Conservation (phyloP, 495 filamentous ascomycete genomes). For the Cercophora sp. region DNA sequence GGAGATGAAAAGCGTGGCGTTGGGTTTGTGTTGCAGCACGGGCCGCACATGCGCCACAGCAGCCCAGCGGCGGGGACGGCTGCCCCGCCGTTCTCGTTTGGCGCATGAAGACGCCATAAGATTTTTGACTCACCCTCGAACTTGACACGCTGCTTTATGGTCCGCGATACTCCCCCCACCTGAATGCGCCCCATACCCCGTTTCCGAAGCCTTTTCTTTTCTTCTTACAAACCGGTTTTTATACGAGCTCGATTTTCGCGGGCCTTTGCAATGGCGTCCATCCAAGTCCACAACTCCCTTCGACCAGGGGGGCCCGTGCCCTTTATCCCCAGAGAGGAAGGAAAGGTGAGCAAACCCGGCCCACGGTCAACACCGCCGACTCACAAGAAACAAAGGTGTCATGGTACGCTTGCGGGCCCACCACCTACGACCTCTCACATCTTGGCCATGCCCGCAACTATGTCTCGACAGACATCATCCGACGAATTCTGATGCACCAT, state of each 20-base stretch:
- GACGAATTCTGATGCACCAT: constrained; percentile 79
- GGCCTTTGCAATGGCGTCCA: constrained; percentile 41
- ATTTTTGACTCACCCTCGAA: constrained; percentile 26
- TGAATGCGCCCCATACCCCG: constrained; percentile 24
- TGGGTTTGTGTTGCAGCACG: too few species aligned
- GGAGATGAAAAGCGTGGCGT: too few species aligned
- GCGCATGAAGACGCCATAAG: too few species aligned
- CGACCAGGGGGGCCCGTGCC: constrained; percentile 63
- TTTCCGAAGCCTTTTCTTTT: constrained; percentile 14
- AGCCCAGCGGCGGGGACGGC: background rate
- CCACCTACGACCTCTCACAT: constrained; percentile 88
- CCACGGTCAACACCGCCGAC: too few species aligned
- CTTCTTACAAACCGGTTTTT: constrained; percentile 25
- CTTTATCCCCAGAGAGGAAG: constrained; percentile 72
- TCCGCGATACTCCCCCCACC: background rate
- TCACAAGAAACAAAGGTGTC: too few species aligned
- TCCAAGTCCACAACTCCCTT: constrained; percentile 74
- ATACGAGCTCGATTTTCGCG: constrained; percentile 16
- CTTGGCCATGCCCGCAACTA: constrained; percentile 88
- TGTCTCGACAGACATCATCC: constrained; percentile 88
- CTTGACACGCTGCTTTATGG: constrained; percentile 23
- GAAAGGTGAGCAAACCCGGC: too few species aligned
- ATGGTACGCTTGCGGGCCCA: constrained; percentile 92
- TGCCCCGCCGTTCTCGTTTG: background rate
- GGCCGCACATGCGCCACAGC: too few species aligned